Evolutionary conservation across 208 protist genomes (phyloP).

Genomic region (Wallacemonas sp.): DNA sequence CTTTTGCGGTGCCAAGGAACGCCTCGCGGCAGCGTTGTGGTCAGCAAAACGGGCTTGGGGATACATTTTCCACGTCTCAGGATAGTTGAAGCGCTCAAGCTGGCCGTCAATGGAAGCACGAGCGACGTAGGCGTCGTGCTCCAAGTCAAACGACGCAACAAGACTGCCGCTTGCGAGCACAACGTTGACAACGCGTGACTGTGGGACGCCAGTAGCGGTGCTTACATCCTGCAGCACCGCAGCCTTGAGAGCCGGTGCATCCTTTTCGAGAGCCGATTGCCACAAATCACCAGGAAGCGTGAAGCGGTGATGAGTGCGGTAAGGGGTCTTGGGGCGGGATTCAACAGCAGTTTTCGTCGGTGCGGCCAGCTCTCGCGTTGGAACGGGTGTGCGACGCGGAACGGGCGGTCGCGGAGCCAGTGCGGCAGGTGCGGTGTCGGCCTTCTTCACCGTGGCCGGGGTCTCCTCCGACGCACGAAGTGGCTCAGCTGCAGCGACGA

Average conservation of each 20-base stretch:
- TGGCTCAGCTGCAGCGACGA: neutral
- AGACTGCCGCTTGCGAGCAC: conserved; percentile 26
- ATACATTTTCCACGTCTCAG: conserved; percentile 21
- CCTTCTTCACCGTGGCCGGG: neutral
- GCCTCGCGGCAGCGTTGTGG: neutral
- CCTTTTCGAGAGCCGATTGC: neutral
- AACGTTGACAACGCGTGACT: conserved; percentile 7
- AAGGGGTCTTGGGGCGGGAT: neutral
- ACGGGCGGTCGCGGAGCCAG: neutral
- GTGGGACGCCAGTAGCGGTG: neutral
- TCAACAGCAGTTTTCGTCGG: neutral
- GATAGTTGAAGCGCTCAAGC: conserved; percentile 6
- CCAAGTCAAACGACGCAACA: conserved; percentile 25
- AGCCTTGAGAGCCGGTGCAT: neutral
- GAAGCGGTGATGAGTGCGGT: conserved; percentile 13
- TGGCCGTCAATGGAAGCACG: conserved; percentile 7
- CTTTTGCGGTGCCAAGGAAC: conserved; percentile 3
- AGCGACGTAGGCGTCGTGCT: conserved; percentile 11
- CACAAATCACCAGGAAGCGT: conserved; percentile 8
- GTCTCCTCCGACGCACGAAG: neutral
- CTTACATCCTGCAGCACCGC: conserved; percentile 17
- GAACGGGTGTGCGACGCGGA: neutral
- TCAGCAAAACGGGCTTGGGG: neutral
- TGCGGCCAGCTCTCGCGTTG: neutral
- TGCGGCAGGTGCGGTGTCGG: neutral